These are phyloP conservation scores for Termitomyces sp. DNA, from an alignment of 768 basidiomycete species.

Conservation along the genomic window DNA sequence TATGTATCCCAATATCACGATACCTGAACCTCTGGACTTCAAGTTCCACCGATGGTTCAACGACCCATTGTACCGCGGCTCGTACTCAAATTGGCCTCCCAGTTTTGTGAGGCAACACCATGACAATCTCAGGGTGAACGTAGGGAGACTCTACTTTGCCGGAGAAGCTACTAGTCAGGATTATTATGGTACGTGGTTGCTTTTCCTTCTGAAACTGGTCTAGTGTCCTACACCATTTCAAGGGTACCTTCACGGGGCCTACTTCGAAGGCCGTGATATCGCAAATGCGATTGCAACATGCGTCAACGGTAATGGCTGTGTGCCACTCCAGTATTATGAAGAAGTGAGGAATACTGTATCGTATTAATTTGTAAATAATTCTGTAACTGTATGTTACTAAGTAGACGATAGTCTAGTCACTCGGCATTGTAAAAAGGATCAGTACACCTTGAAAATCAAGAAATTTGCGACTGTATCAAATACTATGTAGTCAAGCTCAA, in stretches of 20 bases:
- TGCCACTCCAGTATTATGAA: neutral
- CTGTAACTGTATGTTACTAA: no score
- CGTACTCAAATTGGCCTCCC: neutral
- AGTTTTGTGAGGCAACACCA: neutral
- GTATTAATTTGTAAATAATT: neutral
- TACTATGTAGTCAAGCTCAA: no score
- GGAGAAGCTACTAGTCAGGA: neutral
- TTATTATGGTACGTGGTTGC: neutral
- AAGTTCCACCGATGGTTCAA: neutral
- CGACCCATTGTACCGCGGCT: neutral
- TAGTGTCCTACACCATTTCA: neutral
- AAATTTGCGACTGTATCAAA: no score
- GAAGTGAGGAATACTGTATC: neutral
- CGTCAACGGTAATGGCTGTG: neutral
- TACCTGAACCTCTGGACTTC: neutral
- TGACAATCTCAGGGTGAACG: neutral
- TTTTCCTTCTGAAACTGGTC: neutral
- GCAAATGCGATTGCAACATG: neutral
- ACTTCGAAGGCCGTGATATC: neutral
- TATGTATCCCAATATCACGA: neutral
- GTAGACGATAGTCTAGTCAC: no score
- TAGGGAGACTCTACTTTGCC: neutral
- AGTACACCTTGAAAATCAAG: no score
- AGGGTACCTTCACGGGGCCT: neutral
- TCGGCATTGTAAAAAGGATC: no score